Conservation (phyloP, 2,329 filamentous ascomycete species). For the Trichoderma breve region DNA sequence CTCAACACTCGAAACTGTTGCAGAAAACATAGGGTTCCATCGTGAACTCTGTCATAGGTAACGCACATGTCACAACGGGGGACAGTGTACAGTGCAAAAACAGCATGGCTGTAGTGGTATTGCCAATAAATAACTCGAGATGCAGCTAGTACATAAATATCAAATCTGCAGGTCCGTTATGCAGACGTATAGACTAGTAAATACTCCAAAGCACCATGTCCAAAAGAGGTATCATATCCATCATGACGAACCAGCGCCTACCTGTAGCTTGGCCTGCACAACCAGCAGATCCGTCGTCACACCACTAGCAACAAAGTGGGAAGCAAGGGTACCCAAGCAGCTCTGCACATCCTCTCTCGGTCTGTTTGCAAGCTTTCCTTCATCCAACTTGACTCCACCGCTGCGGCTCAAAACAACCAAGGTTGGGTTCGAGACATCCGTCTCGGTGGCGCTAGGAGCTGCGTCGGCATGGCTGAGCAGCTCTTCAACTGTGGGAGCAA, state of each 20-base stretch:
- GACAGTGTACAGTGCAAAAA: not conserved
- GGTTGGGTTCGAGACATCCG: constrained; percentile 19
- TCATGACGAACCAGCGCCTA: not conserved
- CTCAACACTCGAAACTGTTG: not conserved
- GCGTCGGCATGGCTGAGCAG: constrained; percentile 24
- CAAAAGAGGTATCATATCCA: not conserved
- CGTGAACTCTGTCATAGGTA: not conserved
- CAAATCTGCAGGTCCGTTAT: not conserved
- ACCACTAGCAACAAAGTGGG: constrained; percentile 26
- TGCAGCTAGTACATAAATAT: not conserved
- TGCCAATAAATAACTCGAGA: not conserved
- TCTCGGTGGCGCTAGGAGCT: constrained; percentile 11
- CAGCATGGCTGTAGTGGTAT: not conserved
- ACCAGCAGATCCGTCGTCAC: constrained; percentile 29
- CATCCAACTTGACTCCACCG: constrained; percentile 22
- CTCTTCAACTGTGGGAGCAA: constrained; percentile 25
- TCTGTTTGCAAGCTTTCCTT: constrained; percentile 25
- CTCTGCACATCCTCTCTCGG: constrained; percentile 24
- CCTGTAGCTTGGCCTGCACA: constrained; percentile 31
- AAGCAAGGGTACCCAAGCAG: constrained; percentile 28
- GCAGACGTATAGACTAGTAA: not conserved
- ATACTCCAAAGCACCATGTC: not conserved
- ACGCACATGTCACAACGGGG: not conserved
- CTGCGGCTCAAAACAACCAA: constrained; percentile 28
- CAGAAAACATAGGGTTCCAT: not conserved